Base-by-base conservation (phyloP, 164 flowering plant species). In the Annona cherimola region DNA sequence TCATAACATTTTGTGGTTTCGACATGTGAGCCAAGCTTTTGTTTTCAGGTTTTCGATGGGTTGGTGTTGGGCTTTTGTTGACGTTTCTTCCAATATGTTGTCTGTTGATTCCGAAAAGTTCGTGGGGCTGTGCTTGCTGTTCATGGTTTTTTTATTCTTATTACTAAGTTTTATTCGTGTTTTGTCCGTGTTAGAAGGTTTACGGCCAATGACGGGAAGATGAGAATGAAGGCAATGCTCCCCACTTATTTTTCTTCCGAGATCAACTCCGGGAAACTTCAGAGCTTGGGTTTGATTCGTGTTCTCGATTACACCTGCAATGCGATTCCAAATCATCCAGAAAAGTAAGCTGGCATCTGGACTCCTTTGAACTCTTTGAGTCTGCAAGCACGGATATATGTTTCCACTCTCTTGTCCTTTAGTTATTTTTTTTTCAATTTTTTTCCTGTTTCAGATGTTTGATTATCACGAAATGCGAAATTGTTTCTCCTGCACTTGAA, bases 401-500 rank as follows among this genome's bases (percentile, higher is more conserved):
- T 26, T 40, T 11, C 40, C 43, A n/a, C 41, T 67, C 69, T 76
- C 14, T 60, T 54, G 3, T 63, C 20, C 16, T 54, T 69, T 40
- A 0, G 35, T 64, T 64, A 4, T 50, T 50, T 50, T 0, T 50
- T 50, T 50, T 8, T 8, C 57, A 5, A 9, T 5, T 7, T 1
- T 50, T 9, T 45, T 50, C 11, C 19, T 41, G 60, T 73, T 39
- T 40, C 79, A 81, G 84, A 69, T 75, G 63, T 70, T 65, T 81
- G 42, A 76, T 79, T 50, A 73, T 76, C 2, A 82, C 84, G 16
- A 88, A 92, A 55, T 91, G 94, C 69, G 96, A 91, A 79, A 84
- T 82, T 35, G 98, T 90, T 8, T 82, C 94, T 69, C 85, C 98
- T 67, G 88, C 96, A 4, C 89, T 96, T 67, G 95, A 92, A 64